Evolutionary conservation across 2,329 filamentous ascomycete species (phyloP).

Genomic region (Reticulascus tulasneorum): DNA sequence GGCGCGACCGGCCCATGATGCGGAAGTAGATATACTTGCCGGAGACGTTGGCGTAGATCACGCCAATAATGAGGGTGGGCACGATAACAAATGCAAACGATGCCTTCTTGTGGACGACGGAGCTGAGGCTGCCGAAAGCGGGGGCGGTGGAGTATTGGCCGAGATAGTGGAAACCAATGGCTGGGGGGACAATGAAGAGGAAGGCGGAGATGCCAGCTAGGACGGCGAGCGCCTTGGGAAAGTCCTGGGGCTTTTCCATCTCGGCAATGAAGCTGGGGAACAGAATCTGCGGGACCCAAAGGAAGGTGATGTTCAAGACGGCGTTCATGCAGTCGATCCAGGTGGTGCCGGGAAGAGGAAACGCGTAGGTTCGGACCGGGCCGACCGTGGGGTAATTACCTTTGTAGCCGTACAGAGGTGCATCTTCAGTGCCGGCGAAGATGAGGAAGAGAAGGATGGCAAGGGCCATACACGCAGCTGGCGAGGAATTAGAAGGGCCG

Average conservation of each 20-base stretch:
- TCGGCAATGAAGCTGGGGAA: slow-evolving; percentile 66
- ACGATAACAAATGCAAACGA: slow-evolving; percentile 67
- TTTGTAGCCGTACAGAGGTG: too few relatives aligned
- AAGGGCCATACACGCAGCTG: too few relatives aligned
- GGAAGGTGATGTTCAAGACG: too few relatives aligned
- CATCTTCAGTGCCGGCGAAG: not conserved
- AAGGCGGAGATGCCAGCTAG: slow-evolving; percentile 56
- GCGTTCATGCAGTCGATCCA: too few relatives aligned
- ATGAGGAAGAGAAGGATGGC: not conserved
- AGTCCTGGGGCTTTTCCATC: slow-evolving; percentile 57
- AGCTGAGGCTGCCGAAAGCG: slow-evolving; percentile 59
- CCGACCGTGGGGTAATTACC: too few relatives aligned
- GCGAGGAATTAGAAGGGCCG: too few relatives aligned
- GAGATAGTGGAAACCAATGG: slow-evolving; percentile 65
- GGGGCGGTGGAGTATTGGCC: slow-evolving; percentile 60
- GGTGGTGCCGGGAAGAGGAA: too few relatives aligned
- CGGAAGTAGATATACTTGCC: slow-evolving; percentile 64
- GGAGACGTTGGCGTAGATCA: slow-evolving; percentile 65
- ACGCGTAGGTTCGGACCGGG: too few relatives aligned
- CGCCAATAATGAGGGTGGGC: slow-evolving; percentile 67
- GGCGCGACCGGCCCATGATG: slow-evolving; percentile 56
- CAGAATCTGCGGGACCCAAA: too few relatives aligned
- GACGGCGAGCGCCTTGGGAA: slow-evolving; percentile 42
- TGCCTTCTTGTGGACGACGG: slow-evolving; percentile 51
- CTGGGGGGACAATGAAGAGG: slow-evolving; percentile 61